Evolutionary conservation across 2,329 filamentous ascomycete genomes (phyloP).

Genomic region (Fusarium virguliforme): DNA sequence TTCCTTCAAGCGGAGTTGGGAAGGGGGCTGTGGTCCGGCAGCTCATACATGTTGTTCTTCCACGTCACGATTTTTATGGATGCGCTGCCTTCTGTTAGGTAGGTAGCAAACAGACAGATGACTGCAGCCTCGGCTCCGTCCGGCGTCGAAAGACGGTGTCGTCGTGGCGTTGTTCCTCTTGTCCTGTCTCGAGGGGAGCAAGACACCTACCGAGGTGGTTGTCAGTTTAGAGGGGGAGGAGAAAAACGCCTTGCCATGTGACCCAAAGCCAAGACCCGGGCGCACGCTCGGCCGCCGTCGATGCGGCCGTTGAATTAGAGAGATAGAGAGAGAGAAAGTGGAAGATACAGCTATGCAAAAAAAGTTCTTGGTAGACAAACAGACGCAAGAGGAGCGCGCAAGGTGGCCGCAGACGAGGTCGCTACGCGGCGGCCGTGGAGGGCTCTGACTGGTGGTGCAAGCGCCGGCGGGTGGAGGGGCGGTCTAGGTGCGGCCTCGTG

Average conservation of each 20-base stretch:
- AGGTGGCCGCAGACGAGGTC: constrained; percentile 34
- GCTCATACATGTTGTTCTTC: neutral
- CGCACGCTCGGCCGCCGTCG: constrained; percentile 37
- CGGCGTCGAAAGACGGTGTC: neutral
- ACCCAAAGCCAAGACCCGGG: constrained; percentile 11
- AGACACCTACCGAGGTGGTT: neutral
- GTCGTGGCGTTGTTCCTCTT: constrained; percentile 5
- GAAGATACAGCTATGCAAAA: constrained; percentile 12
- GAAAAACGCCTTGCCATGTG: constrained; percentile 47
- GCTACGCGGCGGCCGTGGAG: constrained; percentile 35
- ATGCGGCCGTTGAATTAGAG: constrained; percentile 21
- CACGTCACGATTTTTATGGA: constrained; percentile 17
- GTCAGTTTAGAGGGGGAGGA: constrained; percentile 3
- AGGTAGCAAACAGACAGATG: neutral
- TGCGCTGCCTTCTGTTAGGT: neutral
- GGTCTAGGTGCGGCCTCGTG: constrained; percentile 36
- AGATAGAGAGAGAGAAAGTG: neutral
- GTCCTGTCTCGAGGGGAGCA: neutral
- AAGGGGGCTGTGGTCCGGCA: neutral
- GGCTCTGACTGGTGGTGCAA: constrained; percentile 45
- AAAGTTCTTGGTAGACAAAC: constrained; percentile 12
- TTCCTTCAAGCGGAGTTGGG: constrained; percentile 7
- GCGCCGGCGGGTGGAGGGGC: constrained; percentile 37
- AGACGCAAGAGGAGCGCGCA: constrained; percentile 12
- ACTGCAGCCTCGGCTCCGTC: constrained; percentile 2